Evolutionary conservation across 495 filamentous ascomycete genomes (phyloP), one percentile per base, ranked within the genome.

Genomic region (Glutinoglossum americanum): DNA sequence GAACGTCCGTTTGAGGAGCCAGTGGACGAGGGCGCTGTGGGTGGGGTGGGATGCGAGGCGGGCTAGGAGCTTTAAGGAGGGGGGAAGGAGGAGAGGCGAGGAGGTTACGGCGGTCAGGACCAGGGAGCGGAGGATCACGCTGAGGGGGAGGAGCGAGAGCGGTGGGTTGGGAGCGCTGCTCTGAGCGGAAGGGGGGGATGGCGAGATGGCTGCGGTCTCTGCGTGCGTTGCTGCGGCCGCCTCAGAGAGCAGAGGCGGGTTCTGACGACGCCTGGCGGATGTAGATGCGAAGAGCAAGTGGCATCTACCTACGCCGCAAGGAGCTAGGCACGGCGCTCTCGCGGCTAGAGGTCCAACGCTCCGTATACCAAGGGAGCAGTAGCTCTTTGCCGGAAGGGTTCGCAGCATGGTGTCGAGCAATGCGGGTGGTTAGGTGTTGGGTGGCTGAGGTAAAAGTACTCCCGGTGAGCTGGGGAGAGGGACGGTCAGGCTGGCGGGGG

Each of bases 1-100:
- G 64, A 93, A 87, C 0, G 84, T 90, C 57, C 80, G 74, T 59
- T 85, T 83, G 32, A 93, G 72, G 35, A 85, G 65, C 59, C 69
- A 69, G 11, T 63, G 55, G 3, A 72, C 37, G 0, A 69, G n/a
- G 0, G 66, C 66, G 54, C 35, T 60, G 55, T 8, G 71, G 19
- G 19, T n/a, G 21, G 41, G 41, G 41, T n/a, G 19, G 19, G 21
- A n/a, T 64, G 54, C 32, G 27, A 48, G 45, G 10, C 33, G 23
- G 8, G 13, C 21, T 27, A 56, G 41, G 8, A 55, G n/a, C 10
- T 49, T 56, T 32, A 58, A 15, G 13, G 39, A 37, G 2, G 21
- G 56, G 7, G 39, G 33, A 13, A 58, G 41, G 10, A 59, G 54
- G 3, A 27, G n/a, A 4, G 10, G 57, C 17, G 28, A 39, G n/a